Conservation (phyloP, 371 early-diverging fungal genomes). For the Rhizopus stolonifer region DNA sequence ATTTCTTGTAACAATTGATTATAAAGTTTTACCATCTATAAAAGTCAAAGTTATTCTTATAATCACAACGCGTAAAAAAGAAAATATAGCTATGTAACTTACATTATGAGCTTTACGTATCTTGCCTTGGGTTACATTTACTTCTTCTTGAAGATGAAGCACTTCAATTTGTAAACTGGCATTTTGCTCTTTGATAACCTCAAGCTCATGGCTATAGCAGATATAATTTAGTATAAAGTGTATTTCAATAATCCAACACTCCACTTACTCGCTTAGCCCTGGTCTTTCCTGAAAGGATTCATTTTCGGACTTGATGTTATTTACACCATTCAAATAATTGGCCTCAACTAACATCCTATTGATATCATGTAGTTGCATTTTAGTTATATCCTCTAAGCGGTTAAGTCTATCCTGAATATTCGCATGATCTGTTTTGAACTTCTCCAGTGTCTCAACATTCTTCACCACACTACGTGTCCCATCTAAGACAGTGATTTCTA, state of each 20-base stretch:
- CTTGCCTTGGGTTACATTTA: constrained; percentile 66
- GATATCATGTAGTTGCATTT: constrained; percentile 64
- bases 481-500: constrained; percentile 36
- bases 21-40: constrained; percentile 55
- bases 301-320: constrained; percentile 25
- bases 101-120: constrained; percentile 80
- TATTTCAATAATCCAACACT: no score
- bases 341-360: constrained; percentile 70
- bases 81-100: constrained; percentile 13
- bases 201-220: constrained; percentile 35
- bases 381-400: constrained; percentile 61
- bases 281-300: constrained; percentile 35
- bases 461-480: constrained; percentile 42
- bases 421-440: constrained; percentile 54
- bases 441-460: constrained; percentile 23
- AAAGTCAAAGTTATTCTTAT: no score
- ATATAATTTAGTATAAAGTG: no score
- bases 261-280: constrained; percentile 47
- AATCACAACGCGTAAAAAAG: no score
- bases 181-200: constrained; percentile 62
- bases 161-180: constrained; percentile 60
- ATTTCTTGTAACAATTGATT: constrained; percentile 55
- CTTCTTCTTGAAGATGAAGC: constrained; percentile 67
- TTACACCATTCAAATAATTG: constrained; percentile 49
- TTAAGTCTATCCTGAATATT: constrained; percentile 64